A percentile compares a stretch with the other conserved stretches of the same genome.
Conservation (phyloP, 129 eudicot genomes). For the Erigeron canadensis region DNA sequence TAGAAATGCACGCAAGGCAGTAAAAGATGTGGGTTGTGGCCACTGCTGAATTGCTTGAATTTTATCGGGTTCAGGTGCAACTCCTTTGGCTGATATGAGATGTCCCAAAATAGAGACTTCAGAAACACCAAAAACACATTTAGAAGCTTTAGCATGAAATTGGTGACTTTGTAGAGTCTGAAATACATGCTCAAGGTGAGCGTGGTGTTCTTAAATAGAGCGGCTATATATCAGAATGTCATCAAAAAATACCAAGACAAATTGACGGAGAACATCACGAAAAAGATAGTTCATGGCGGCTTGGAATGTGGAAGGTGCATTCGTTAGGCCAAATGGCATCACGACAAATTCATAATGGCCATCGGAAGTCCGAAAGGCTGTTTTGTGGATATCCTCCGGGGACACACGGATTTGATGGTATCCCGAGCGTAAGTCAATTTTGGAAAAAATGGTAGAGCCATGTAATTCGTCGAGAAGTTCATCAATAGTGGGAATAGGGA, state of each 20-base stretch:
- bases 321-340: background rate
- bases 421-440: background rate
- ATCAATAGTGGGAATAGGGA: background rate
- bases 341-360: background rate
- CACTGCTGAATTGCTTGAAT: background rate
- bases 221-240: background rate
- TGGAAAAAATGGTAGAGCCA: background rate
- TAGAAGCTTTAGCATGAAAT: background rate
- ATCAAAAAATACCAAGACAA: background rate
- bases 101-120: background rate
- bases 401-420: no score
- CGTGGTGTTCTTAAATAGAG: background rate
- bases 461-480: background rate
- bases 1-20: background rate
- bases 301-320: conserved; percentile 7
- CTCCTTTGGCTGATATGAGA: background rate
- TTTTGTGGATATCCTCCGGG: background rate
- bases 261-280: background rate
- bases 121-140: background rate
- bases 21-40: background rate
- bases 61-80: background rate
- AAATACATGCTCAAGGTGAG: background rate
- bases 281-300: conserved; percentile 11
- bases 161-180: background rate
- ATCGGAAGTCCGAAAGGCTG: background rate